Evolutionary conservation across 1,284 basidiomycete genomes (phyloP), one percentile per base, ranked within the genome.

Genomic region (Hymenochaete sp.): DNA sequence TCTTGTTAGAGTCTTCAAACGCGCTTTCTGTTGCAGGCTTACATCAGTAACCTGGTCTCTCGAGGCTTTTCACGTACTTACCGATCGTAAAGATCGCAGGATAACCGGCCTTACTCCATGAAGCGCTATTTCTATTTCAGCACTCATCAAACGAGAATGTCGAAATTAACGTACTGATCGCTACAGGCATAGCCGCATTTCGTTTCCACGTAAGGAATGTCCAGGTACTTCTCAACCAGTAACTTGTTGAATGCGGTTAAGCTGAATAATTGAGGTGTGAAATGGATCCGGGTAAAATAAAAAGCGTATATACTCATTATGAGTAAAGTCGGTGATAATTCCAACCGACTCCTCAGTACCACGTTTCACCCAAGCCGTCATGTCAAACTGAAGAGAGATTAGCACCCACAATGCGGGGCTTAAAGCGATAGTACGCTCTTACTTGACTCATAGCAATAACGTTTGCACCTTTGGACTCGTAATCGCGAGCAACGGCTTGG

Each of bases 341-440:
- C 93, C 95, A 52, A 96, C 82, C 65, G 82, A 79, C 66, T 95
- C 91, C 51, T 70, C 66, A 16, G 89, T 90, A 36, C 92, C 93
- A 52, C 68, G 64, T 76, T 95, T 95, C 56, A 98, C 89, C 82
- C 90, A 98, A 47, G 93, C 95, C 35, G 89, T 92, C 88, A 95
- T 93, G 62, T 93, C 91, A 63, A 89, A 92, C 82, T 87, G 52
- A n/a, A n/a, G n/a, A n/a, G n/a, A 42, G 39, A 24, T 36, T 32
- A 31, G 44, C 53, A 36, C 53, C 49, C 42, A 44, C 42, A 40
- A 59, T 51, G 42, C n/a, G n/a, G n/a, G n/a, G n/a, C n/a, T n/a
- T n/a, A n/a, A n/a, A n/a, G n/a, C n/a, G n/a, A n/a, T n/a, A n/a
- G n/a, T n/a, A n/a, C n/a, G n/a, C n/a, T n/a, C n/a, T n/a, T 65